Base-by-base conservation (phyloP, 164 flowering plant genomes). In the Brasenia schreberi region DNA sequence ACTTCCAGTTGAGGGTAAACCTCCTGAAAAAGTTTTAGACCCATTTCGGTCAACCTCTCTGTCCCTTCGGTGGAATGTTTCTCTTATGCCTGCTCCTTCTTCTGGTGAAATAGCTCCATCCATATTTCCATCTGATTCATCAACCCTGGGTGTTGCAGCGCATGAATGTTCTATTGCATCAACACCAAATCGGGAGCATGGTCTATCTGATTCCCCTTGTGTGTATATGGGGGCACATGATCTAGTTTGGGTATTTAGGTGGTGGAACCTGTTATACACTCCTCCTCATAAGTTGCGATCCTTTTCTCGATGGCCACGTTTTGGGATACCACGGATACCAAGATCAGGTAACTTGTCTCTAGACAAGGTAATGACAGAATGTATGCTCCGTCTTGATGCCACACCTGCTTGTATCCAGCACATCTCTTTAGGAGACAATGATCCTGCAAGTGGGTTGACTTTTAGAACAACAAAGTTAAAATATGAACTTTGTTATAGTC, bases 291-390 rank as follows among this genome's bases (percentile, higher is more conserved):
- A 95, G 73, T 74, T 95, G 82, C 87, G 99, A 9, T 53, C 80
- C 19, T 95, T 95, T 77, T 88, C 99, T 64, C 76, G 99, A 56
- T 95, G 89, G 87, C 94, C 99, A 72, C 97, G 97, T 67, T 95
- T 84, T 87, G 97, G 97, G 66, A 73, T 88, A 64, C 94, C 97
- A 45, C 83, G 97, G 77, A 49, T 82, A 71, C 65, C 87, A 19
- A 87, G 99, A 73, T 95, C 99, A 56, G 99, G 99, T 6, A 95
- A 95, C 78, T 74, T 95, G 73, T 88, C 99, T 53, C 49, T 95
- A 18, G 99, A 95, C 77, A 92, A 74, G 72, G 99, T 95, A 72
- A 90, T 95, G 92, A 95, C 97, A 43, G 97, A 95, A 71, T 89
- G 88, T 70, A 84, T 90, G 89, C 81, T 95, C 62, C 90, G 99